These are phyloP conservation scores for Syzygium syzygioides DNA, from an alignment of 441 rosid genomes.

Conservation along the genomic window DNA sequence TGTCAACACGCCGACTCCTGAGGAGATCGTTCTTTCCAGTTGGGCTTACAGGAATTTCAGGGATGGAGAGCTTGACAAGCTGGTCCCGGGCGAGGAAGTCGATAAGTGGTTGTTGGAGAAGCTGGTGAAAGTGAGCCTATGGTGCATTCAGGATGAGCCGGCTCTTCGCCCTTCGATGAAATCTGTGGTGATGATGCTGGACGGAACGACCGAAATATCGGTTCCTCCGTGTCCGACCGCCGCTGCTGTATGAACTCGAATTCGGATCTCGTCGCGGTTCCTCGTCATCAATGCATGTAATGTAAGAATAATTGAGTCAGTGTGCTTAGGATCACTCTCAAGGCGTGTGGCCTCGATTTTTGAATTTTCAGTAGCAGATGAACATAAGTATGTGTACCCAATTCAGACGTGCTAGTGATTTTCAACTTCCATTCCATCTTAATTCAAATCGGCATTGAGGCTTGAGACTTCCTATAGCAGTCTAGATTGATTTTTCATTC, in stretches of 20 bases:
- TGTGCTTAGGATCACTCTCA: not conserved
- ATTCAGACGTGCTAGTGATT: not conserved
- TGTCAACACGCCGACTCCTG: not conserved
- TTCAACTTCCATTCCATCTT: not conserved
- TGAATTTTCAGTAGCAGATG: not conserved
- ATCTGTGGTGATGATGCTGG: not conserved
- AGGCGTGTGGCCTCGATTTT: not conserved
- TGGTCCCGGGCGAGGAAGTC: slow-evolving; percentile 8
- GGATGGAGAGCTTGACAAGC: slow-evolving; percentile 5
- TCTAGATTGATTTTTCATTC: not conserved
- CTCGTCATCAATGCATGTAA: not conserved
- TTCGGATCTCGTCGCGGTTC: accelerated
- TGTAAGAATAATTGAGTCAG: not conserved
- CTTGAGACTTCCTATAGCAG: not conserved
- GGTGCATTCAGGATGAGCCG: slow-evolving; percentile 27
- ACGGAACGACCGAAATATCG: not conserved
- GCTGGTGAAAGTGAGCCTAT: slow-evolving; percentile 12
- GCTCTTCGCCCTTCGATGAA: slow-evolving; percentile 22
- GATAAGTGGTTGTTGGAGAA: slow-evolving; percentile 6
- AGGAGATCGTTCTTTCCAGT: slow-evolving; percentile 4
- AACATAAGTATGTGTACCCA: not conserved
- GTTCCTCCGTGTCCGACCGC: not conserved
- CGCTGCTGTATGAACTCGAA: not conserved
- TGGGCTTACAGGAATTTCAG: slow-evolving; percentile 15
- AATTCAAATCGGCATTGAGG: not conserved